Conservation (phyloP, 2,329 filamentous ascomycete genomes). For the Hypomyces rosellus region DNA sequence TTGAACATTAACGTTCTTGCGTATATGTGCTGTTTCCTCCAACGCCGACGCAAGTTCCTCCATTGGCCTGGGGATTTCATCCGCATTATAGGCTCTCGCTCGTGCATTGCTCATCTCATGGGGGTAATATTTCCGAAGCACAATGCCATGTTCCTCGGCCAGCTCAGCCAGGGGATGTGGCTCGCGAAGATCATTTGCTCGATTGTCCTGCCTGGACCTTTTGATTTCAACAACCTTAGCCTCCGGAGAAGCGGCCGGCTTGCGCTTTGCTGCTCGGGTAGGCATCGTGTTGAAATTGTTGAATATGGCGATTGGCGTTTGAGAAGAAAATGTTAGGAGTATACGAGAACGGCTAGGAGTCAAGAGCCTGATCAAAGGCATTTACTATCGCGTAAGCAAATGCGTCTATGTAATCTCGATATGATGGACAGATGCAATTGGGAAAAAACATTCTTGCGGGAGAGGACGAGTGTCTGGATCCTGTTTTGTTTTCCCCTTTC, state of each 20-base stretch:
- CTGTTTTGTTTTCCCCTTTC: not conserved
- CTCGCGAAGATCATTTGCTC: constrained; percentile 30
- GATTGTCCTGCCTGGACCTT: constrained; percentile 26
- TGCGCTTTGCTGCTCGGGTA: constrained; percentile 23
- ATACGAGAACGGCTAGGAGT: not conserved
- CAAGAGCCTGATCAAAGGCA: constrained; percentile 1
- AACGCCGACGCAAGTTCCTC: constrained; percentile 58
- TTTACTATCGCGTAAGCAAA: not conserved
- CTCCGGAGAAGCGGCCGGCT: constrained; percentile 16
- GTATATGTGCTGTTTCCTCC: constrained; percentile 48
- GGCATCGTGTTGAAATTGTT: constrained; percentile 21
- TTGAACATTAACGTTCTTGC: constrained; percentile 47
- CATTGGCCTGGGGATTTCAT: constrained; percentile 66
- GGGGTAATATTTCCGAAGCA: constrained; percentile 72
- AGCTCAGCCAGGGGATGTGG: constrained; percentile 42
- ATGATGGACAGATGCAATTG: not conserved
- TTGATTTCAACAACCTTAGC: constrained; percentile 22
- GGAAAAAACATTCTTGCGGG: not conserved
- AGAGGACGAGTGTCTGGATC: not conserved
- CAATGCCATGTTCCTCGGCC: constrained; percentile 52
- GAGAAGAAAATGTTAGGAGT: not conserved
- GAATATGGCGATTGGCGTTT: not conserved
- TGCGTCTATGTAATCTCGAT: too few relatives aligned
- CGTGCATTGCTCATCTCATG: constrained; percentile 79
- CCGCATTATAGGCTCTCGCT: constrained; percentile 65